Base-by-base conservation (phyloP, 306 rosid species). In the Quercus alba region DNA sequence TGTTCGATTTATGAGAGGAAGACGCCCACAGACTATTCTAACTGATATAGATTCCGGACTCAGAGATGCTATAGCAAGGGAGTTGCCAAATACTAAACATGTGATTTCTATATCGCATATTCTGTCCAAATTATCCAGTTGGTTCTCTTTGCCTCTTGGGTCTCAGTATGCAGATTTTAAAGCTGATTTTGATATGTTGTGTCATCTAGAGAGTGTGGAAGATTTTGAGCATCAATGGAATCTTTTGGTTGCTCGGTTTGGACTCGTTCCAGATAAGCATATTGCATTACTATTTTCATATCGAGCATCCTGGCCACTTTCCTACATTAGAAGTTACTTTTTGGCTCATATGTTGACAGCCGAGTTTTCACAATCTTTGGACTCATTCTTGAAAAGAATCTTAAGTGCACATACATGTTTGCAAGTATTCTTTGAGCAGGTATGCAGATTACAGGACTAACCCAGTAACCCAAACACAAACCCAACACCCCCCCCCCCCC, bases 181-280 rank as follows among this genome's bases (percentile, higher is more conserved):
- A 84, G 80, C 81, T n/a, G 90, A 88, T 66, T 90, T 90, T 72
- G 87, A 90, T 66, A 72, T 82, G 84, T 71, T 90, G 81, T 90
- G 88, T 78, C 87, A 86, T 35, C 77, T 86, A 83, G 94, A 90
- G 85, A 79, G 72, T 78, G 70, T 86, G 31, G 91, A 88, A 81
- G 88, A 84, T 20, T 90, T 88, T 79, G 94, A 90, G 64, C 91
- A 80, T 56, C 91, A 90, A 55, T 90, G 94, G 94, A 82, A 81
- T 78, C 79, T 78, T 59, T 76, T 86, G 84, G 86, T 84, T 67
- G 76, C 90, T 82, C 89, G 78, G 57, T 90, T 82, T 84, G 94
- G 87, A 62, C 90, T 90, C 68, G 86, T 72, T 63, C 84, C 90
- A 1, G 89, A 90, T 77, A 90, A 84, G 86, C 94, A 88, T 74